These are phyloP conservation scores for Lyophyllum semitale DNA, from an alignment of 768 basidiomycete genomes.

Conservation along the genomic window DNA sequence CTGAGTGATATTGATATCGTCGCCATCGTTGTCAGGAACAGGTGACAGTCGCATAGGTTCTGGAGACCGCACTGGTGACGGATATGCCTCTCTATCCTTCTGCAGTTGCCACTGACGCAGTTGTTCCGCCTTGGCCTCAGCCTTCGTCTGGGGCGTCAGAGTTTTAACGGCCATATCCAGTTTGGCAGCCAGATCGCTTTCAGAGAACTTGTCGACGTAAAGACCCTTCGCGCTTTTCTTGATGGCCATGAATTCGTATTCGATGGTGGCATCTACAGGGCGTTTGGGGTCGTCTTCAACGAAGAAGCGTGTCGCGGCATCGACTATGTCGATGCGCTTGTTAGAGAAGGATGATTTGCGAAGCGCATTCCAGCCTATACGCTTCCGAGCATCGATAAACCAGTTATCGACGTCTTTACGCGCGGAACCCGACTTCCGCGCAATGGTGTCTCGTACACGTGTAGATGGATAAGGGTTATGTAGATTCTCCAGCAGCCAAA, in stretches of 20 bases:
- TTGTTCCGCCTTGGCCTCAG: conserved; percentile 14
- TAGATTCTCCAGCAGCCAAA: conserved; percentile 47
- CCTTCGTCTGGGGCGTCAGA: conserved; percentile 21
- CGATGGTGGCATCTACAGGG: conserved; percentile 22
- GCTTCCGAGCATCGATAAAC: conserved; percentile 51
- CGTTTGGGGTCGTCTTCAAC: conserved; percentile 16
- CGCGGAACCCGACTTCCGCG: conserved; percentile 18
- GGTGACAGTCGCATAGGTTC: background rate
- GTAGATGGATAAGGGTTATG: conserved; percentile 53
- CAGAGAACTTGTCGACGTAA: conserved; percentile 20
- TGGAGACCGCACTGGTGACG: conserved; percentile 19
- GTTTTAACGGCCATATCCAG: conserved; percentile 31
- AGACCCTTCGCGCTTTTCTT: conserved; percentile 21
- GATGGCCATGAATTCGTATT: conserved; percentile 23
- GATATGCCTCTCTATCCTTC: conserved; percentile 15
- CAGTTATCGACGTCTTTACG: conserved; percentile 43
- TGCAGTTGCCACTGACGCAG: background rate
- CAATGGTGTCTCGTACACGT: conserved; percentile 29
- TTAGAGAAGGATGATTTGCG: conserved; percentile 34
- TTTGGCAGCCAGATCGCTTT: conserved; percentile 29
- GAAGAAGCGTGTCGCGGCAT: conserved; percentile 39
- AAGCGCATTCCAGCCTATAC: conserved; percentile 54
- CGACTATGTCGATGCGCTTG: conserved; percentile 36
- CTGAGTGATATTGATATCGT: background rate
- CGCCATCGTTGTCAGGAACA: background rate